Evolutionary conservation across 1,284 basidiomycete species (phyloP).

Genomic region (Austropuccinia psidii): DNA sequence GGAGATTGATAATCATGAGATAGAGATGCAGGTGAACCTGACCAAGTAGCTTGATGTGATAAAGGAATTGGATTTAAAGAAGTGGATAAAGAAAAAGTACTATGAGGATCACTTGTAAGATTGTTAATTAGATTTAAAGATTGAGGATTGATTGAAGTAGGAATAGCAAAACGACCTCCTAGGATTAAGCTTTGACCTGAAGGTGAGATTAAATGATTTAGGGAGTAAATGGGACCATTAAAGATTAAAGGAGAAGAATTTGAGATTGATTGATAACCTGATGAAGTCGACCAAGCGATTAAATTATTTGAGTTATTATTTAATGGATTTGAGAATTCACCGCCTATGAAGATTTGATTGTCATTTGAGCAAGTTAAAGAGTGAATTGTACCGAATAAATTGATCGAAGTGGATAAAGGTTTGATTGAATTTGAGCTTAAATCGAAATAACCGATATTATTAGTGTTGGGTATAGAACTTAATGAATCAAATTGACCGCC

Average conservation of each 20-base stretch:
- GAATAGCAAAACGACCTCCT: constrained; percentile 72
- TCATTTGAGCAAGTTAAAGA: constrained; percentile 70
- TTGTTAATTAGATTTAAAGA: constrained; percentile 64
- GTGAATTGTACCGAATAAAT: constrained; percentile 59
- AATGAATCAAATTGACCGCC: constrained; percentile 47
- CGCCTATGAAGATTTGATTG: constrained; percentile 71
- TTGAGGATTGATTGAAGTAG: constrained; percentile 48
- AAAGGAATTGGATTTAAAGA: constrained; percentile 77
- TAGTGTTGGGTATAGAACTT: constrained; percentile 40
- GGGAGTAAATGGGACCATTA: constrained; percentile 68
- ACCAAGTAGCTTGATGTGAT: constrained; percentile 51
- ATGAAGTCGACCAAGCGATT: constrained; percentile 62
- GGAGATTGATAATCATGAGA: constrained; percentile 63
- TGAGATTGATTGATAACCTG: constrained; percentile 10
- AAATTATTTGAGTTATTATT: constrained; percentile 59
- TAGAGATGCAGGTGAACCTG: constrained; percentile 66
- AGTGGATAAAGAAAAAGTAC: constrained; percentile 63
- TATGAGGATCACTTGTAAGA: not conserved
- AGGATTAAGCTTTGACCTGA: constrained; percentile 72
- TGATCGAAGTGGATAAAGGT: constrained; percentile 39
- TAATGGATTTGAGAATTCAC: constrained; percentile 57
- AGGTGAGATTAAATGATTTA: constrained; percentile 58
- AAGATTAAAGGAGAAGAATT: constrained; percentile 71
- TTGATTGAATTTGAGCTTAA: constrained; percentile 18
- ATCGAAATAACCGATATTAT: constrained; percentile 44